A percentile compares a stretch with the other conserved stretches of the same genome.
phyloP scores from a whole-genome alignment of 2,329 filamentous ascomycete species.

The Leptographium galeiforme region DNA sequence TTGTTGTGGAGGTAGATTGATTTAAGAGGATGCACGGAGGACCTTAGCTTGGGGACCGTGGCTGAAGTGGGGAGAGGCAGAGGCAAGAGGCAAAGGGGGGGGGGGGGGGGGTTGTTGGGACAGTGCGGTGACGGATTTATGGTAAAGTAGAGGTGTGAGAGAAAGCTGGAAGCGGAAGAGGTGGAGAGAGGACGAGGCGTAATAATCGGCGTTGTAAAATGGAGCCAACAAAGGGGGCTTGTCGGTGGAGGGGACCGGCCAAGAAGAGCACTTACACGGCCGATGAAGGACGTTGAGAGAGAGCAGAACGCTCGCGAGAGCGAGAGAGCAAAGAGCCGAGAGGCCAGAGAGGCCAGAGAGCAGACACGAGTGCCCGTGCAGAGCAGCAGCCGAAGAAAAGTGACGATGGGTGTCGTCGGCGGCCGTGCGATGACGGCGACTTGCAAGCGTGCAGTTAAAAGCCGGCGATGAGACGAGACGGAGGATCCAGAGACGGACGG shows the following conservation, averaged over 20 bases:
- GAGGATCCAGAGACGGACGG: not conserved
- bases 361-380: not conserved
- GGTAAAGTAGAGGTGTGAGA: not conserved
- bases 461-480: not conserved
- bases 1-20: constrained; percentile 8
- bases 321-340: not conserved
- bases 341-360: not conserved
- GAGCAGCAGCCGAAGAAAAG: not conserved
- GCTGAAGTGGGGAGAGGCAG: constrained; percentile 11
- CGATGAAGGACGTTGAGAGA: constrained; percentile 11
- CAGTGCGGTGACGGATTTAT: constrained; percentile 5
- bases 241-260: not conserved
- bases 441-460: not conserved
- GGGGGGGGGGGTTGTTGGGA: not conserved
- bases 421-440: not conserved
- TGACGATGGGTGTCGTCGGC: not conserved
- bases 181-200: not conserved
- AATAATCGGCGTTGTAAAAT: not conserved
- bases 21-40: not conserved
- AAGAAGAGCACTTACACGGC: not conserved
- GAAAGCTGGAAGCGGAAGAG: constrained; percentile 1
- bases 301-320: not conserved
- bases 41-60: constrained; percentile 2
- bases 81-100: not conserved
- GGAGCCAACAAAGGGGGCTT: not conserved